Evolutionary conservation across 148 eudicot species (phyloP).

Genomic region (Dianthus caryophyllus): DNA sequence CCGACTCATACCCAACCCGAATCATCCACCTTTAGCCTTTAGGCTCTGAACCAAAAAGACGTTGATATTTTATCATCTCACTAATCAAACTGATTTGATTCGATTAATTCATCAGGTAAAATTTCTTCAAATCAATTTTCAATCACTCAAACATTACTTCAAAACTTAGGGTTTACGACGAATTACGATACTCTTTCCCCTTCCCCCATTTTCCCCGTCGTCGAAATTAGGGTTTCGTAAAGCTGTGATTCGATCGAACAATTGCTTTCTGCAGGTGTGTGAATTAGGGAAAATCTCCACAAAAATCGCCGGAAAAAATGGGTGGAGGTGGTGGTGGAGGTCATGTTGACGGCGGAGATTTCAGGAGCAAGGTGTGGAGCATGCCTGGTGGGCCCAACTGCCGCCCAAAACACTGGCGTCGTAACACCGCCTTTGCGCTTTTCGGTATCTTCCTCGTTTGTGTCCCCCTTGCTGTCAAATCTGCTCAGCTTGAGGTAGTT

Average conservation of each 20-base stretch:
- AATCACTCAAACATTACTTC: too few species aligned
- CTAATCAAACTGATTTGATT: too few species aligned
- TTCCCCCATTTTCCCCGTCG: neutral
- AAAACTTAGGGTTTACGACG: neutral
- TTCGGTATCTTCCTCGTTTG: slow-evolving; percentile 69
- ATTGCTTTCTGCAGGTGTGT: slow-evolving; percentile 12
- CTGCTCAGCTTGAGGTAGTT: slow-evolving; percentile 75
- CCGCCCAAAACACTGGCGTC: slow-evolving; percentile 81
- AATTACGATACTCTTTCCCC: too few species aligned
- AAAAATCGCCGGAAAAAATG: slow-evolving; percentile 38
- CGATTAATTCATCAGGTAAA: too few species aligned
- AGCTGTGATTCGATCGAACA: neutral
- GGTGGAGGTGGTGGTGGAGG: slow-evolving; percentile 61
- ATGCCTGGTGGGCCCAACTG: slow-evolving; percentile 85
- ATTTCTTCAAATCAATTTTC: too few species aligned
- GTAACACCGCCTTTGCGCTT: slow-evolving; percentile 88
- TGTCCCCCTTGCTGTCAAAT: slow-evolving; percentile 80
- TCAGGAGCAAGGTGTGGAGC: slow-evolving; percentile 84
- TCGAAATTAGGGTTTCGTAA: neutral
- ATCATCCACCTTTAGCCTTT: too few species aligned
- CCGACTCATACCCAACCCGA: too few species aligned
- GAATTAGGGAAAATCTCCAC: slow-evolving; percentile 8
- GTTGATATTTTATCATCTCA: too few species aligned
- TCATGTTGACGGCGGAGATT: slow-evolving; percentile 58
- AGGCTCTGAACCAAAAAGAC: too few species aligned